A percentile compares a stretch with the other conserved stretches of the same genome.
phyloP scores from a whole-genome alignment of 129 eudicot species.

The Deinandra increscens region DNA sequence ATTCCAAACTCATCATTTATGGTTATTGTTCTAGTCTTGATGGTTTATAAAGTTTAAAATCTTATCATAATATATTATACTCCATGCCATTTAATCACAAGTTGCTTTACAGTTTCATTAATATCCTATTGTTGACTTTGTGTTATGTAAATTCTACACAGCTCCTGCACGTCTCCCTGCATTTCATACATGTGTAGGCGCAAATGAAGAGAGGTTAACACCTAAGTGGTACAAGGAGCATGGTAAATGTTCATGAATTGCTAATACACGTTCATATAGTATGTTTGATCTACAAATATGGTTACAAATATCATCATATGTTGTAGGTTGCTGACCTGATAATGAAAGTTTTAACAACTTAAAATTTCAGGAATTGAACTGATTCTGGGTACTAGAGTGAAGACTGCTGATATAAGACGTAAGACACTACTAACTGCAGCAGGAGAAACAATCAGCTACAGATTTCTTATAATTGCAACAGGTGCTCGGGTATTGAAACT shows the following conservation, averaged over 20 bases:
- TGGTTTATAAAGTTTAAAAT: background rate
- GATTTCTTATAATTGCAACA: conserved; percentile 83
- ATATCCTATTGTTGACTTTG: background rate
- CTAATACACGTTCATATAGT: background rate
- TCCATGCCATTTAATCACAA: background rate
- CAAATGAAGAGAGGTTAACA: conserved; percentile 78
- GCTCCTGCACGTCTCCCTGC: conserved; percentile 91
- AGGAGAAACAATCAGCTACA: conserved; percentile 97
- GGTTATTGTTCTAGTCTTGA: background rate
- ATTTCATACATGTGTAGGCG: conserved; percentile 92
- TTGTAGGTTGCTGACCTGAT: background rate
- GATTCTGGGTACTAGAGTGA: conserved; percentile 81
- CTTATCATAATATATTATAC: background rate
- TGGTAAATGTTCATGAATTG: conserved; percentile 44
- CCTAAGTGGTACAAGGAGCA: conserved; percentile 96
- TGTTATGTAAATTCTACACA: conserved; percentile 34
- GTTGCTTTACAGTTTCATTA: background rate
- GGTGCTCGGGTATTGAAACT: conserved; percentile 96
- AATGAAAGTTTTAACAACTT: background rate
- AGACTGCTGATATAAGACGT: conserved; percentile 85
- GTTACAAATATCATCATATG: background rate
- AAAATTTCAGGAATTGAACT: conserved; percentile 73
- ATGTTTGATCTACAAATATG: background rate
- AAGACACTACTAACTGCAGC: conserved; percentile 81
- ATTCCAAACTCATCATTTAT: background rate